Conservation (phyloP, 352 stramenopile species). For the Pythium apleroticum region DNA sequence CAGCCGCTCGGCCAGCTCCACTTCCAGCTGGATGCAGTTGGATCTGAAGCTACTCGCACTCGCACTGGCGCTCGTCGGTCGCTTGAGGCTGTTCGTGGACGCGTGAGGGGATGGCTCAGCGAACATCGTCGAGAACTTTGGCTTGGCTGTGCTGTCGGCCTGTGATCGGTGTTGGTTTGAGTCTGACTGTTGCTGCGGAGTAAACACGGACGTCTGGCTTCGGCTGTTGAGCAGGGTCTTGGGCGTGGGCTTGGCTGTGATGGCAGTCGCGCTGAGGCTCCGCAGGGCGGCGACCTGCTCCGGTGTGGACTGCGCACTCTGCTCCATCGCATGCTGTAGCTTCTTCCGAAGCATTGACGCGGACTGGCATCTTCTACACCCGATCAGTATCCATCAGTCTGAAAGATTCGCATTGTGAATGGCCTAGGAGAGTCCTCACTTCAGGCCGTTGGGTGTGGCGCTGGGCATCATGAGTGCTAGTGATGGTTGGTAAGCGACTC, state of each 20-base stretch:
- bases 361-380: constrained; percentile 60
- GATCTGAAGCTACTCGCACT: constrained; percentile 46
- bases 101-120: constrained; percentile 6
- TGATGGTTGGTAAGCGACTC: constrained; percentile 10
- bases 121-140: constrained; percentile 23
- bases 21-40: constrained; percentile 50
- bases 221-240: constrained; percentile 22
- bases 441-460: constrained; percentile 25
- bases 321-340: constrained; percentile 56
- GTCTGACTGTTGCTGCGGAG: not conserved
- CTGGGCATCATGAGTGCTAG: constrained; percentile 23
- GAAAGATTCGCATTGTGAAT: not conserved
- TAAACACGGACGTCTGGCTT: not conserved
- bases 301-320: constrained; percentile 35
- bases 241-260: constrained; percentile 25
- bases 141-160: not conserved
- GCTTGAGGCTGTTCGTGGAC: constrained; percentile 6
- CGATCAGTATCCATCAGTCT: not conserved
- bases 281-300: constrained; percentile 44
- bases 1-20: constrained; percentile 60
- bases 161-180: constrained; percentile 7
- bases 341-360: constrained; percentile 67
- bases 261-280: constrained; percentile 26
- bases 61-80: constrained; percentile 6
- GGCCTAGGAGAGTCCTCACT: constrained; percentile 10